phyloP scores from a whole-genome alignment of 73 alveolate species.

The Stentor coeruleus region DNA sequence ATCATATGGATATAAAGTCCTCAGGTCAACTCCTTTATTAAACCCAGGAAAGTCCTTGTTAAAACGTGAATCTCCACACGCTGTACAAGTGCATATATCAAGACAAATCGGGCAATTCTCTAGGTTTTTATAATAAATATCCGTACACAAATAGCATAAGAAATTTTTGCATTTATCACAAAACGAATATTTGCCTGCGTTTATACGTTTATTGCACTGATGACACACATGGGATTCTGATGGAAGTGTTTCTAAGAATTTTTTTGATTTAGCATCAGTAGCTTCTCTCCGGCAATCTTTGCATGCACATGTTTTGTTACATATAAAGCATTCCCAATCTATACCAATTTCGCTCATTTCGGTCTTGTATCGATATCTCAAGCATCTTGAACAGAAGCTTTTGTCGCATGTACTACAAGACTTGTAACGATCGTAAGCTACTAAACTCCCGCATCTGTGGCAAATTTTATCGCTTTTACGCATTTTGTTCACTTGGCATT shows the following conservation, averaged over 20 bases:
- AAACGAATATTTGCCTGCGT: background rate
- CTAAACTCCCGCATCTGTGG: background rate
- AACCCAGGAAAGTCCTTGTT: background rate
- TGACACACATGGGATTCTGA: background rate
- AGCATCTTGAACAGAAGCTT: background rate
- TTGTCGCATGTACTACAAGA: background rate
- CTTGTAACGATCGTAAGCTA: background rate
- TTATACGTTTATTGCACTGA: background rate
- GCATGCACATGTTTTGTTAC: constrained; percentile 8
- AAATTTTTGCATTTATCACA: background rate
- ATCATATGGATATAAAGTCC: constrained; percentile 2
- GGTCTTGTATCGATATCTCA: background rate
- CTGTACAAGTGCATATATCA: background rate
- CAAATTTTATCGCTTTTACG: background rate
- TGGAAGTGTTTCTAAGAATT: background rate
- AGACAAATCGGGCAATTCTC: background rate
- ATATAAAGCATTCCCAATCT: background rate
- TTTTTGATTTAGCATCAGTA: background rate
- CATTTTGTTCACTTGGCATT: background rate
- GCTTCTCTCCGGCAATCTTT: background rate
- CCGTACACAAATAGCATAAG: background rate
- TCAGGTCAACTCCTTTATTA: background rate
- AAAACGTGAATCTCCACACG: background rate
- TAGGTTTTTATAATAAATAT: background rate
- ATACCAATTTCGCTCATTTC: background rate